Conservation (phyloP, 2,329 filamentous ascomycete species). For the Pezicula rhizophila region DNA sequence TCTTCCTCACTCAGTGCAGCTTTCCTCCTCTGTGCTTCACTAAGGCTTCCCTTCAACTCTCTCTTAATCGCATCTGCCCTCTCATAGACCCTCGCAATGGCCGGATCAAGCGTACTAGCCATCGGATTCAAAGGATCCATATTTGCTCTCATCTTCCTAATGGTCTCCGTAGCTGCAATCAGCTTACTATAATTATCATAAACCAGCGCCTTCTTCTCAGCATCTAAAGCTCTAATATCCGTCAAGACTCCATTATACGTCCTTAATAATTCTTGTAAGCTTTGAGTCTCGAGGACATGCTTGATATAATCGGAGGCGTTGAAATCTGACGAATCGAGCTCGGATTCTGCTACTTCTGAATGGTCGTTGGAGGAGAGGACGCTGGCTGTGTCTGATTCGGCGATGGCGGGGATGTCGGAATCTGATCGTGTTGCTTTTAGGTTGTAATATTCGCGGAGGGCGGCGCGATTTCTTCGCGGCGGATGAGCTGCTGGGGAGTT, state of each 20-base stretch:
- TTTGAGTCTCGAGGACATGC: conserved; percentile 52
- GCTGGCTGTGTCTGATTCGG: conserved; percentile 19
- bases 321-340: conserved; percentile 71
- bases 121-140: conserved; percentile 74
- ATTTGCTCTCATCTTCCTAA: conserved; percentile 76
- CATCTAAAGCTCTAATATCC: conserved; percentile 85
- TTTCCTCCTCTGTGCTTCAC: conserved; percentile 43
- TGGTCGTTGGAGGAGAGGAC: conserved; percentile 28
- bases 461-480: conserved; percentile 60
- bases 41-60: conserved; percentile 19
- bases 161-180: conserved; percentile 94
- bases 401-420: conserved; percentile 8
- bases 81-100: conserved; percentile 67
- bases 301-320: conserved; percentile 64
- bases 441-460: conserved; percentile 92
- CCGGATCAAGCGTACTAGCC: conserved; percentile 65
- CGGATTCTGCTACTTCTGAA: conserved; percentile 54
- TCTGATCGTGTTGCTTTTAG: conserved; percentile 43
- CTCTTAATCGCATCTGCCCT: conserved; percentile 20
- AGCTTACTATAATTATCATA: conserved; percentile 98
- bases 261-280: conserved; percentile 61
- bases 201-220: conserved; percentile 92
- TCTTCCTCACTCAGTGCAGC: conserved; percentile 52
- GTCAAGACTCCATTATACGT: conserved; percentile 66
- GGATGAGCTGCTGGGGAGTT: conserved; percentile 42